Evolutionary conservation across 1,284 basidiomycete genomes (phyloP), one percentile per base, ranked within the genome.

Genomic region (Rhodofomes roseus): DNA sequence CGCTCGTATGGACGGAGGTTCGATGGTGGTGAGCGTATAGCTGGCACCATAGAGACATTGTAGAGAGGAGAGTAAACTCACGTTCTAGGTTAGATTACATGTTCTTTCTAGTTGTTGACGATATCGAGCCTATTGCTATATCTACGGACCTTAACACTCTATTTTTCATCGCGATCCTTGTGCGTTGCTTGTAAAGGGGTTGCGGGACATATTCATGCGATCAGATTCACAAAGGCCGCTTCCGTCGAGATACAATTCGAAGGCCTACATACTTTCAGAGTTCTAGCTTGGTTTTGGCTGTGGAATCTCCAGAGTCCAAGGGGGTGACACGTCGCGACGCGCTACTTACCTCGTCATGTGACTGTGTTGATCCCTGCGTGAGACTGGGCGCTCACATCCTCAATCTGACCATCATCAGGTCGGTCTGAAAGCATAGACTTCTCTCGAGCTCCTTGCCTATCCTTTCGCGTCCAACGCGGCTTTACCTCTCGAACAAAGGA

Each of bases 1-100:
- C 95, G 0, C 79, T 96, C 29, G 74, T 97, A 31, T 93, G 90
- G 90, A 84, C 86, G n/a, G 95, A 97, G 75, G 77, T 95, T 56
- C 70, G 79, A 23, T 82, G 79, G 79, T 83, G 79, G 79, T 66
- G 55, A 60, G 57, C 54, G 22, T 16, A 3, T 39, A 39, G 57
- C n/a, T 31, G 2, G 22, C 16, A 36, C 16, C 29, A 12, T 36
- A 52, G 50, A 37, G 16, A 4, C n/a, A 34, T 16, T 11, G n/a
- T 51, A 34, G 50, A 52, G 31, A 11, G 31, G 31, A n/a, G n/a
- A n/a, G n/a, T n/a, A n/a, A n/a, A n/a, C n/a, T n/a, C 37, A 39
- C 37, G 29, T 12, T 36, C n/a, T 9, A 9, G 36, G 31, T 9
- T 52, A 52, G 50, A 52, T 2, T 52, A 37, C 50, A 8, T 37